These are phyloP conservation scores for Daldinia sp. DNA, from an alignment of 2,329 filamentous ascomycete species.

Conservation along the genomic window DNA sequence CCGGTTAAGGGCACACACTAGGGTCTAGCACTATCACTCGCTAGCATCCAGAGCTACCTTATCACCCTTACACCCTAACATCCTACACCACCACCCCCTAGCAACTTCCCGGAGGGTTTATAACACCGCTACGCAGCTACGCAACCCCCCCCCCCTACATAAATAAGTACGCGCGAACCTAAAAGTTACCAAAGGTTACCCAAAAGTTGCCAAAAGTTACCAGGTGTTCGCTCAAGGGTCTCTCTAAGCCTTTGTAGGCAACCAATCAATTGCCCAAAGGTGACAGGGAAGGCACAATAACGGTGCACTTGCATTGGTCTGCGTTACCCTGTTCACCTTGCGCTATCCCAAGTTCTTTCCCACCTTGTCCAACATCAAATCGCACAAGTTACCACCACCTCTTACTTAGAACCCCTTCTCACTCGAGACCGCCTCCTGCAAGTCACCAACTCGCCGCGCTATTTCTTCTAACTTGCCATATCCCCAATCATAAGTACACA, in stretches of 20 bases:
- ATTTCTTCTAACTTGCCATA: conserved; percentile 19
- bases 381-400: not conserved
- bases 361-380: conserved; percentile 29
- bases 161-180: not conserved
- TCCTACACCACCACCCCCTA: conserved; percentile 5
- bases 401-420: conserved; percentile 7
- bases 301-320: conserved; percentile 41
- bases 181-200: conserved; percentile 10
- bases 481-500: not conserved
- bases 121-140: not conserved
- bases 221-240: conserved; percentile 33
- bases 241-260: conserved; percentile 28
- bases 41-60: conserved; percentile 7
- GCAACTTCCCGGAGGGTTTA: not conserved
- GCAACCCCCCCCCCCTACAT: conserved; percentile 5
- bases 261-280: conserved; percentile 36
- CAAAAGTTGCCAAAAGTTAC: conserved; percentile 21
- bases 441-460: conserved; percentile 28
- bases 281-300: conserved; percentile 36
- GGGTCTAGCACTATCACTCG: conserved; percentile 12
- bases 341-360: conserved; percentile 22
- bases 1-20: conserved; percentile 30
- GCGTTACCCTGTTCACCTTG: conserved; percentile 37
- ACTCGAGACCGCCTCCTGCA: conserved; percentile 28
- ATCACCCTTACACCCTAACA: not conserved